A percentile compares a stretch with the other conserved stretches of the same genome.
These are phyloP conservation scores for Gamarada debralockiae DNA, from an alignment of 495 filamentous ascomycete genomes.

Conservation along the genomic window DNA sequence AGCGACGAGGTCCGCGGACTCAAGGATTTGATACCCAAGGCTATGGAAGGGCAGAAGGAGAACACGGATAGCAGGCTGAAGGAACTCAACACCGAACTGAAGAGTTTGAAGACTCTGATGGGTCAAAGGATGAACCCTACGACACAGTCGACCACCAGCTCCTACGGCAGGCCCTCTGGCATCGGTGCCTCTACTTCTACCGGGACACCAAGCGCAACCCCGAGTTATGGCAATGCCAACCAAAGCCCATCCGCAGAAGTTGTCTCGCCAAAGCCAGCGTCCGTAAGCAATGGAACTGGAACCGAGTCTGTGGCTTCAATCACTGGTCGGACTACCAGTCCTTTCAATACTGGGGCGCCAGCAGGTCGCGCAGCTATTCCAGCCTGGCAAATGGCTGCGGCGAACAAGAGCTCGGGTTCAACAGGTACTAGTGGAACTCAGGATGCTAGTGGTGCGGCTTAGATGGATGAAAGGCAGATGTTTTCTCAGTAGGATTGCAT, in stretches of 20 bases:
- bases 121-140: conserved; percentile 67
- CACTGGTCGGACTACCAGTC: conserved; percentile 19
- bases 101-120: conserved; percentile 86
- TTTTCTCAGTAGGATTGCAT: background rate
- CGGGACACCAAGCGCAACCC: background rate
- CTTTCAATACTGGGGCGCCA: conserved; percentile 33
- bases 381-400: conserved; percentile 69
- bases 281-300: conserved; percentile 15
- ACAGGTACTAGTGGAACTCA: conserved; percentile 10
- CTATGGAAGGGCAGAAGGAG: conserved; percentile 82
- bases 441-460: conserved; percentile 9
- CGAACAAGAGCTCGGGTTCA: conserved; percentile 41
- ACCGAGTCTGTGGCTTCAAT: conserved; percentile 21
- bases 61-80: conserved; percentile 72
- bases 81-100: conserved; percentile 84
- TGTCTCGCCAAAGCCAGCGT: conserved; percentile 19
- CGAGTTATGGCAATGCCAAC: conserved; percentile 5
- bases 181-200: conserved; percentile 7
- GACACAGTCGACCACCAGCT: conserved; percentile 30
- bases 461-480: background rate
- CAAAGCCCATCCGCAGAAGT: conserved; percentile 8
- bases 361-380: conserved; percentile 61
- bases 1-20: conserved; percentile 83
- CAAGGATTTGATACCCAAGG: conserved; percentile 80
- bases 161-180: conserved; percentile 9